phyloP scores from a whole-genome alignment of 2,329 filamentous ascomycete species.

The Neophaeococcomyces mojaviensis region DNA sequence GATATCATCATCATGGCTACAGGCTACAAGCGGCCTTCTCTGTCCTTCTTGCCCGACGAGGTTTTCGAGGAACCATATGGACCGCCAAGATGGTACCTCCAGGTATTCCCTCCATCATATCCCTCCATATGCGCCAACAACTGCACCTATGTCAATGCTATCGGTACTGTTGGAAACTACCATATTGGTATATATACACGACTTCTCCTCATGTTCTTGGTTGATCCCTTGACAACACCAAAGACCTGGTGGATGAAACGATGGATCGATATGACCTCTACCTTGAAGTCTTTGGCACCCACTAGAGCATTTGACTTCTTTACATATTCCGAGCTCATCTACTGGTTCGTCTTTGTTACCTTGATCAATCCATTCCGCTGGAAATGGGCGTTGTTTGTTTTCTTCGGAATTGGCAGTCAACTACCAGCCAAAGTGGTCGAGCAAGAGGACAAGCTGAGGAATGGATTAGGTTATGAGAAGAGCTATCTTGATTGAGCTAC shows the following conservation, averaged over 20 bases:
- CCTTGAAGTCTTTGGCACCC: slow-evolving; percentile 62
- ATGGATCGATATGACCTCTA: slow-evolving; percentile 77
- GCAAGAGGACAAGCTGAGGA: slow-evolving; percentile 55
- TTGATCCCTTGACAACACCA: slow-evolving; percentile 68
- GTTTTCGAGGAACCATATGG: slow-evolving; percentile 66
- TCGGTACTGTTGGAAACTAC: slow-evolving; percentile 77
- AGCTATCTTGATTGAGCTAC: slow-evolving; percentile 2
- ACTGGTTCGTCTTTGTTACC: slow-evolving; percentile 78
- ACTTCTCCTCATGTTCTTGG: slow-evolving; percentile 77
- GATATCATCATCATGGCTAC: slow-evolving; percentile 80
- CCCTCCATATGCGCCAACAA: slow-evolving; percentile 73
- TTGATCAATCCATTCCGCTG: slow-evolving; percentile 76
- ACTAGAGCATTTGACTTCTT: slow-evolving; percentile 81
- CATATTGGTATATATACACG: slow-evolving; percentile 86
- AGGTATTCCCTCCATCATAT: slow-evolving; percentile 71
- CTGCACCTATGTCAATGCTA: slow-evolving; percentile 72
- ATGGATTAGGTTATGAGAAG: slow-evolving; percentile 38
- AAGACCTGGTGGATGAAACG: slow-evolving; percentile 67
- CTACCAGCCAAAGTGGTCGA: slow-evolving; percentile 61
- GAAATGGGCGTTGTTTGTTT: slow-evolving; percentile 83
- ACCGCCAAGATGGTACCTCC: slow-evolving; percentile 82
- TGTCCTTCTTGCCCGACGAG: slow-evolving; percentile 66
- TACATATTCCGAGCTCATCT: slow-evolving; percentile 75
- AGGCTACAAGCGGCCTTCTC: slow-evolving; percentile 65
- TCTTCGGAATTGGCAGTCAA: slow-evolving; percentile 63